A percentile compares a stretch with the other conserved stretches of the same genome.
Evolutionary conservation across 2,329 filamentous ascomycete genomes (phyloP).

Genomic region (Hypoxylon sp.): DNA sequence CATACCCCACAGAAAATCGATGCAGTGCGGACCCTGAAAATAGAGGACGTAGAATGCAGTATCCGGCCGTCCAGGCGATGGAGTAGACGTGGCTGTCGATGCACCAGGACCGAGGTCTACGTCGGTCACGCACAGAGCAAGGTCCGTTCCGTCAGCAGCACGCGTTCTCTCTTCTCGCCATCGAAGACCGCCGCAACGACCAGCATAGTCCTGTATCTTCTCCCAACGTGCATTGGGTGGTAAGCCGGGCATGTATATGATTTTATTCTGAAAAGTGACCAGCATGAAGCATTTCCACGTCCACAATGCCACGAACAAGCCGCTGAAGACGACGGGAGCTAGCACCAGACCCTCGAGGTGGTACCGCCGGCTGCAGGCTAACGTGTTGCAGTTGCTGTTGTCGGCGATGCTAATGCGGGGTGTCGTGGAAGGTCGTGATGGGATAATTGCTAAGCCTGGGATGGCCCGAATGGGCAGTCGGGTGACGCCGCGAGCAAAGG

Average conservation of each 20-base stretch:
- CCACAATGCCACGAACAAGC: constrained; percentile 74
- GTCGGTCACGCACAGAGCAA: constrained; percentile 69
- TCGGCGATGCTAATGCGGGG: constrained; percentile 27
- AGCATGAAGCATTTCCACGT: constrained; percentile 78
- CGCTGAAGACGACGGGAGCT: constrained; percentile 74
- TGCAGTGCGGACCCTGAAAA: constrained; percentile 62
- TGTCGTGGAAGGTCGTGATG: constrained; percentile 39
- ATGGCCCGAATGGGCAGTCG: constrained; percentile 32
- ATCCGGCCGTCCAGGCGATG: constrained; percentile 26
- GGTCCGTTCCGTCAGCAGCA: constrained; percentile 72
- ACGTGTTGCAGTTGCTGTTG: constrained; percentile 24
- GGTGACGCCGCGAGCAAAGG: constrained; percentile 30
- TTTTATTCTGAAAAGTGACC: constrained; percentile 81
- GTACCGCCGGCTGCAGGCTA: constrained; percentile 47
- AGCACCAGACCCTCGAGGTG: constrained; percentile 62
- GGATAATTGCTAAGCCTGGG: constrained; percentile 28
- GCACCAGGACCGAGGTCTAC: constrained; percentile 46
- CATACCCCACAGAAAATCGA: constrained; percentile 29
- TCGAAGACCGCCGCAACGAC: constrained; percentile 68
- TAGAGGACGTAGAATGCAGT: constrained; percentile 66
- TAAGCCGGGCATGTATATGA: constrained; percentile 83
- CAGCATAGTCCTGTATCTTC: constrained; percentile 72
- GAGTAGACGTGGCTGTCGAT: not conserved
- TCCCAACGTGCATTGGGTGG: constrained; percentile 77
- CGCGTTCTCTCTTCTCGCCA: constrained; percentile 75